Evolutionary conservation across 2,329 filamentous ascomycete genomes (phyloP).

Genomic region (Exophiala spinifera): DNA sequence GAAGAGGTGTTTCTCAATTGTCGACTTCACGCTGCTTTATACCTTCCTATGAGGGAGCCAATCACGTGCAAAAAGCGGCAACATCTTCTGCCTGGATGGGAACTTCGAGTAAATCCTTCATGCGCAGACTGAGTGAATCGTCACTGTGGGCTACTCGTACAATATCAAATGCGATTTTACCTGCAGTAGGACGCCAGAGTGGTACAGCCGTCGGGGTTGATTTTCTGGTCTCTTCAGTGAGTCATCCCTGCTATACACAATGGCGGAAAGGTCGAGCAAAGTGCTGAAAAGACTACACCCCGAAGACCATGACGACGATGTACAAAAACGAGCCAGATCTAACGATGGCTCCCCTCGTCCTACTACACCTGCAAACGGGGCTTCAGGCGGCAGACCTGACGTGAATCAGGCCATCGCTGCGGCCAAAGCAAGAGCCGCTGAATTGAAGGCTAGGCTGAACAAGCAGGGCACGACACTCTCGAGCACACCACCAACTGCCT

Average conservation of each 20-base stretch:
- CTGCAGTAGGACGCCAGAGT: no score
- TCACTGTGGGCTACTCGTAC: no score
- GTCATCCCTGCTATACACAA: constrained; percentile 15
- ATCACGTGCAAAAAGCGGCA: no score
- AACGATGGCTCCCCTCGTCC: constrained; percentile 50
- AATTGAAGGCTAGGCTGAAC: constrained; percentile 45
- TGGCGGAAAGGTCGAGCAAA: constrained; percentile 24
- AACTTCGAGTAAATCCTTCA: no score
- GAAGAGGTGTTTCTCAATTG: no score
- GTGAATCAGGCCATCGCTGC: constrained; percentile 48
- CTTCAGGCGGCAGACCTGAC: constrained; percentile 34
- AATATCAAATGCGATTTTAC: not conserved
- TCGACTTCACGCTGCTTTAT: no score
- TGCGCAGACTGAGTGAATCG: no score
- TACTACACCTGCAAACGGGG: constrained; percentile 34
- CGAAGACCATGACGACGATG: constrained; percentile 44
- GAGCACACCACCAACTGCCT: constrained; percentile 28
- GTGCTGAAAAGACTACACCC: constrained; percentile 49
- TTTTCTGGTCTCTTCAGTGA: constrained; percentile 12
- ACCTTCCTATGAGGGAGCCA: no score
- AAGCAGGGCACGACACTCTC: constrained; percentile 27
- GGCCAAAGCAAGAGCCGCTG: constrained; percentile 48
- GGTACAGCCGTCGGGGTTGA: not conserved
- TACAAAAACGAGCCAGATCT: constrained; percentile 49
- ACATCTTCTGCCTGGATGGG: no score